Conservation (phyloP, 495 filamentous ascomycete species). For the Aspergillus hancockii region DNA sequence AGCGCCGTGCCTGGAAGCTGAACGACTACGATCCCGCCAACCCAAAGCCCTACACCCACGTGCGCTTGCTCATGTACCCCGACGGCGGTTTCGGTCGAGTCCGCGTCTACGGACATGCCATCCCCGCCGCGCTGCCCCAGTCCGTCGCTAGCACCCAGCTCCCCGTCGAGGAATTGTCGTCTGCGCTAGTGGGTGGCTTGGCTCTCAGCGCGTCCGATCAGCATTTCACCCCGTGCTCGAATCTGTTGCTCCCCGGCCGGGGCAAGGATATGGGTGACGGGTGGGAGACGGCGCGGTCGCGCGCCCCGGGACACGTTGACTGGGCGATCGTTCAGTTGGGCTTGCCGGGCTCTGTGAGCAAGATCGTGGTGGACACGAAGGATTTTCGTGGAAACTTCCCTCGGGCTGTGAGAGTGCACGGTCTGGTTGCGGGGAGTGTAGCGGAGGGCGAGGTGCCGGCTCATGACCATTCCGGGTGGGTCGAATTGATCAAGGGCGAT, state of each 20-base stretch:
- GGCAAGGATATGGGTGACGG: constrained; percentile 93
- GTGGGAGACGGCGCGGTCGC: constrained; percentile 86
- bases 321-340: constrained; percentile 84
- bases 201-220: constrained; percentile 78
- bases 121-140: constrained; percentile 37
- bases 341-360: constrained; percentile 65
- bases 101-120: constrained; percentile 75
- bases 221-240: constrained; percentile 82
- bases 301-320: constrained; percentile 76
- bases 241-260: constrained; percentile 80
- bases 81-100: constrained; percentile 93
- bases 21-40: constrained; percentile 36
- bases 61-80: constrained; percentile 85
- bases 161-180: constrained; percentile 78
- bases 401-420: constrained; percentile 62
- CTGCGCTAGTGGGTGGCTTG: constrained; percentile 78
- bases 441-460: constrained; percentile 54
- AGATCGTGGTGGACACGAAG: constrained; percentile 81
- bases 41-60: constrained; percentile 78
- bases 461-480: constrained; percentile 67
- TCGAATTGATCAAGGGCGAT: constrained; percentile 63
- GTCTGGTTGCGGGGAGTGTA: constrained; percentile 59
- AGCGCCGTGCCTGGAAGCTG: constrained; percentile 80
- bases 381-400: constrained; percentile 92
- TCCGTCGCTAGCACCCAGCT: background rate